A percentile compares a stretch with the other conserved stretches of the same genome.
Evolutionary conservation across 2,329 filamentous ascomycete genomes (phyloP).

Genomic region (Stachybotrys elegans): DNA sequence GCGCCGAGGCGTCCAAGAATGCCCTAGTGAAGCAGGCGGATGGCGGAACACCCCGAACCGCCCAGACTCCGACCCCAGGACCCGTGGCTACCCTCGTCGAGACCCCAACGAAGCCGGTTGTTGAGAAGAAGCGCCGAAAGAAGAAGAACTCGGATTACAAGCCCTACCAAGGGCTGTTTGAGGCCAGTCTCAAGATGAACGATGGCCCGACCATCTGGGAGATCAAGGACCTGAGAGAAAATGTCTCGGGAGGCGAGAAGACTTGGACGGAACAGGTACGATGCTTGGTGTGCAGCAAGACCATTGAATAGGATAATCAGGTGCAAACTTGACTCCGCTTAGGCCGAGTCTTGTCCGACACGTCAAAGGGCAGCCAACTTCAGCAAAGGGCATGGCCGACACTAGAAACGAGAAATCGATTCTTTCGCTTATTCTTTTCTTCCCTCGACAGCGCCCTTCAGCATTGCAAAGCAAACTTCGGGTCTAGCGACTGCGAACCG

Average conservation of each 20-base stretch:
- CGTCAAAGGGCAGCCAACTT: too few species aligned
- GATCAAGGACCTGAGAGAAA: constrained; percentile 45
- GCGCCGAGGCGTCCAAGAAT: constrained; percentile 35
- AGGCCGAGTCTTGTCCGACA: too few species aligned
- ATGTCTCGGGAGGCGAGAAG: constrained; percentile 43
- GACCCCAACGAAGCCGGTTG: constrained; percentile 17
- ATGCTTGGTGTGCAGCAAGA: constrained; percentile 43
- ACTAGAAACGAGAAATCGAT: too few species aligned
- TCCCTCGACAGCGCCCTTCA: too few species aligned
- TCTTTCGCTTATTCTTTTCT: too few species aligned
- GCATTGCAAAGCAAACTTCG: too few species aligned
- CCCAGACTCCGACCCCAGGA: constrained; percentile 25
- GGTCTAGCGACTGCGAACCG: too few species aligned
- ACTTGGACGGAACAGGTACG: constrained; percentile 45
- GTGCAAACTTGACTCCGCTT: too few species aligned
- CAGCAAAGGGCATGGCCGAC: too few species aligned
- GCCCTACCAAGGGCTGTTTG: constrained; percentile 48
- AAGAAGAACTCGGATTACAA: constrained; percentile 32
- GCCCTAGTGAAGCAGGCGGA: constrained; percentile 30
- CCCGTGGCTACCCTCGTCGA: constrained; percentile 15
- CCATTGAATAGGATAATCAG: too few species aligned
- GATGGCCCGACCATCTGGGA: constrained; percentile 44
- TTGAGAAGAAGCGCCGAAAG: constrained; percentile 31
- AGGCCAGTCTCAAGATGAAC: constrained; percentile 43
- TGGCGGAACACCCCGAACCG: constrained; percentile 22